Base-by-base conservation (phyloP, 768 basidiomycete genomes). In the Podaxis mareebaensis region DNA sequence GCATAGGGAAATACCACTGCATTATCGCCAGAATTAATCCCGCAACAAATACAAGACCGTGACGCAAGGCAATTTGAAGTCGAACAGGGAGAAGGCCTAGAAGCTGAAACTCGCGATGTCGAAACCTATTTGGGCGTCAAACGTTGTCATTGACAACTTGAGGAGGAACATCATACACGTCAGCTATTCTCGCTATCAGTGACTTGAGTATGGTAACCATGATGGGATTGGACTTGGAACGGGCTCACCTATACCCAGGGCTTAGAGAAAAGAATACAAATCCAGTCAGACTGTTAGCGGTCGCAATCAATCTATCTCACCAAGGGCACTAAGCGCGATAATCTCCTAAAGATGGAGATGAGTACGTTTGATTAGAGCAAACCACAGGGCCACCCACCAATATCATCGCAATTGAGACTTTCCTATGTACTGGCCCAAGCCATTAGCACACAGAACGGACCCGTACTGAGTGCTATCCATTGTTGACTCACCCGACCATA, bases 401-500 rank as follows among this genome's bases (percentile, higher is more conserved):
- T 28, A 39, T 26, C n/a, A 48, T 55, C n/a, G 67, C 52, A 13
- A 69, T 13, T 24, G 65, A n/a, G 24, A 44, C 17, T 53, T 58
- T 67, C 40, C 62, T 63, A 61, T 61, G 66, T 12, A 55, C 69
- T 70, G 13, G 30, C 48, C 52, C 26, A 33, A 38, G 13, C n/a
- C 13, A 60, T 13, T 3, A 36, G 12, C 20, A 36, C 53, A 11
- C n/a, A 22, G 20, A 33, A 33, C 38, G 53, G 58, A 10, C 7
- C 44, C 2, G 42, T 20, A 24, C 13, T 15, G 52, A 26, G 17
- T 42, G 20, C n/a, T 20, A 4, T n/a, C 17, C 46, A 8, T 15
- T 10, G 22, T 39, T 24, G 24, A 60, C 65, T 60, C 28, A 67
- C 68, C 60, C 10, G 26, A 33, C 70, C 70, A 71, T 36, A 71